Evolutionary conservation across 1,284 basidiomycete genomes (phyloP), one percentile per base, ranked within the genome.

Genomic region (Rhodotorula sp.): DNA sequence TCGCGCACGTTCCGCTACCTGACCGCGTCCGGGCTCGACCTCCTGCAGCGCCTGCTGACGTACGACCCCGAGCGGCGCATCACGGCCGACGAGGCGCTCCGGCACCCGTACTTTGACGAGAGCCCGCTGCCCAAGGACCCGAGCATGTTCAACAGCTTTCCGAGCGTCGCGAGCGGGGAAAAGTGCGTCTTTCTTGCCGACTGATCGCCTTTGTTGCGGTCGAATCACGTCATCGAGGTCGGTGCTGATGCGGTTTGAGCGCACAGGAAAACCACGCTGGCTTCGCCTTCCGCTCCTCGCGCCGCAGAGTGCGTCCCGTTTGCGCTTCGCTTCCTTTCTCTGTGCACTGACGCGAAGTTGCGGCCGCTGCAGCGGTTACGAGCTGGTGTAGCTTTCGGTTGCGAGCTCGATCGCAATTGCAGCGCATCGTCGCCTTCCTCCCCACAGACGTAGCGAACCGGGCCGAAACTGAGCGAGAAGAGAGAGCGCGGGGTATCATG

Each of bases 31-130:
- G 93, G 99, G 82, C 93, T 97, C 82, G 95, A 99, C 84, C 98
- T 99, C 83, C 95, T 95, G 72, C 89, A 92, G 79, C 96, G 96
- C 25, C 84, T 99, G 54, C 85, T 99, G 71, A 91, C 97, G 81
- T 85, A 98, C 84, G 93, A 99, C 80, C 96, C 97, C 21, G 89
- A 93, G 71, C 90, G 93, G 78, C 86, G 96, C 71, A 99, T 97
- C 96, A 92, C 95, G 17, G 96, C 97, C 44, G 93, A 97, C 79
- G 95, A 98, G 83, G 96, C 96, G 55, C 87, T 91, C 71, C 84
- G 91, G 80, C 97, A 99, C 82, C 96, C 96, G 4, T 99, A 95
- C 81, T 99, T 99, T 81, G 95, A 92, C 8, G 97, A 99, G 82
- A 89, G 91, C 1, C 97, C 97, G 0, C 82, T 91, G 53, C 96